Conservation (phyloP, 345 rosid genomes). For the Tarenaya hassleriana region DNA sequence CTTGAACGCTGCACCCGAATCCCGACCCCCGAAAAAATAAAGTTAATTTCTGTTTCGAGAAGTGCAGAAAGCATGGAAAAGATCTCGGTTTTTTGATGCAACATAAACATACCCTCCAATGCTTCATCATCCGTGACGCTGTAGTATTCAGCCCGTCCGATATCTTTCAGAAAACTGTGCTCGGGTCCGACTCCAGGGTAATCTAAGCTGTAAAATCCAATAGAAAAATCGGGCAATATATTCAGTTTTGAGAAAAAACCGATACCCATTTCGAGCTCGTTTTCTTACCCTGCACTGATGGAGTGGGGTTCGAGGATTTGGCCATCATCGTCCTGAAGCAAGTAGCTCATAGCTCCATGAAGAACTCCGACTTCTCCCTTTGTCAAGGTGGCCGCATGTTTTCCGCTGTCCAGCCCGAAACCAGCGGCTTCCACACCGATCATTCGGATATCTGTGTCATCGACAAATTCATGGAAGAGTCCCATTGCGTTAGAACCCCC, state of each 20-base stretch:
- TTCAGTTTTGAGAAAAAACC: background rate
- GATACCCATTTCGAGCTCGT: background rate
- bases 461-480: constrained; percentile 83
- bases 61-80: background rate
- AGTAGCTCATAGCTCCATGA: constrained; percentile 98
- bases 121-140: constrained; percentile 85
- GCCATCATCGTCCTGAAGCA: constrained; percentile 87
- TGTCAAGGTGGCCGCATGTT: constrained; percentile 87
- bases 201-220: constrained; percentile 58
- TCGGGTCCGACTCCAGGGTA: constrained; percentile 99
- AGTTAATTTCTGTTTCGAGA: too few species aligned
- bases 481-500: constrained; percentile 97
- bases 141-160: constrained; percentile 75
- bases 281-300: constrained; percentile 80
- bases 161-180: constrained; percentile 88
- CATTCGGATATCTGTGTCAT: constrained; percentile 67
- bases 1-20: constrained; percentile 60
- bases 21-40: background rate
- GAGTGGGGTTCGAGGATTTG: constrained; percentile 93
- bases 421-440: constrained; percentile 99
- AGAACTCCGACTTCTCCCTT: constrained; percentile 85
- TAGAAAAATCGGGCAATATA: background rate
- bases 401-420: constrained; percentile 82
- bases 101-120: constrained; percentile 76
- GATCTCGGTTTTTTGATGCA: background rate